These are phyloP conservation scores for Lablab purpureus DNA, from an alignment of 306 rosid species.

Conservation along the genomic window DNA sequence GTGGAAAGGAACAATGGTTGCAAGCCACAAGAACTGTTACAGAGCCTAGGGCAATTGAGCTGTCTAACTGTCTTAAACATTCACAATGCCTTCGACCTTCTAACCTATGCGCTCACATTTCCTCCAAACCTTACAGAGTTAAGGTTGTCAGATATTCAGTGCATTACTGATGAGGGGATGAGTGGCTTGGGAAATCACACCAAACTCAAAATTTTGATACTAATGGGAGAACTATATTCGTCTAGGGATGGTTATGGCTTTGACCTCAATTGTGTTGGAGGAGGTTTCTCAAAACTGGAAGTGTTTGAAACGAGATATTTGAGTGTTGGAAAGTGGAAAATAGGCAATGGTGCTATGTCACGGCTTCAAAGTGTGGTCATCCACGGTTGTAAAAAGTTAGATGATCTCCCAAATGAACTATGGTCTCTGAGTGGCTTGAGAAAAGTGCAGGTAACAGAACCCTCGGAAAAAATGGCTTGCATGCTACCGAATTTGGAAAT, in stretches of 20 bases:
- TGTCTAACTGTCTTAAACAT: not conserved
- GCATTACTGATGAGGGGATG: not conserved
- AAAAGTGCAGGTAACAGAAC: too few species aligned
- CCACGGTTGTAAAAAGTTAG: not conserved
- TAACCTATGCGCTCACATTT: not conserved
- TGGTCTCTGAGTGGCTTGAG: too few species aligned
- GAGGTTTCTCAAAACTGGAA: too few species aligned
- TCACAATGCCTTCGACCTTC: not conserved
- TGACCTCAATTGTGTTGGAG: not conserved
- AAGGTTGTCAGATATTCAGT: not conserved
- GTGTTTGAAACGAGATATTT: not conserved
- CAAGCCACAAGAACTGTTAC: not conserved
- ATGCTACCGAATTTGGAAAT: too few species aligned
- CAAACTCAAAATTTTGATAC: slow-evolving; percentile 26
- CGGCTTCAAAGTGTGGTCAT: not conserved
- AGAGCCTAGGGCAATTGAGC: not conserved
- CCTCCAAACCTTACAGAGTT: slow-evolving; percentile 8
- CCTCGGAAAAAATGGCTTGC: too few species aligned
- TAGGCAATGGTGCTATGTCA: not conserved
- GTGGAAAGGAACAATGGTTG: not conserved
- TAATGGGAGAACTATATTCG: not conserved
- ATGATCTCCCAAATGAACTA: not conserved
- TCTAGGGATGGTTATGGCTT: too few species aligned
- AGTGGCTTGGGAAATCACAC: slow-evolving; percentile 32
- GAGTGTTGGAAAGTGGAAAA: not conserved